Conservation (phyloP, 1,284 basidiomycete genomes). For the Schizophyllum amplum region DNA sequence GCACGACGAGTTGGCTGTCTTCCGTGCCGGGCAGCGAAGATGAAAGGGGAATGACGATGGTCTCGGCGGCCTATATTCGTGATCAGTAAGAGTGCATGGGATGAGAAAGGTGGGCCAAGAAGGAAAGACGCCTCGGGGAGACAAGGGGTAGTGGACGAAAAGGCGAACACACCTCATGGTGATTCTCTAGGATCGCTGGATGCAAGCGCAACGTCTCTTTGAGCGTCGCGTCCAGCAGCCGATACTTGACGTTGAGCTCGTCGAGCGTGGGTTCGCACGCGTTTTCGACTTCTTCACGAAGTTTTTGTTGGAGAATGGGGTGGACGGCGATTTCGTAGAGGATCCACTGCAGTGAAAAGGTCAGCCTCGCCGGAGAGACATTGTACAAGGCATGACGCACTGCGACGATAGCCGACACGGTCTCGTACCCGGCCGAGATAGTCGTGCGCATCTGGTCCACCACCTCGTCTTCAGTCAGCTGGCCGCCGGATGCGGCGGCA, state of each 20-base stretch:
- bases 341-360: conserved; percentile 34
- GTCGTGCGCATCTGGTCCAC: conserved; percentile 52
- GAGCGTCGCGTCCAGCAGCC: conserved; percentile 45
- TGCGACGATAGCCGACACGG: conserved; percentile 45
- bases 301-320: conserved; percentile 33
- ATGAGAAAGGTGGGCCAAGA: neutral
- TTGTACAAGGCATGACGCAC: conserved; percentile 23
- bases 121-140: neutral
- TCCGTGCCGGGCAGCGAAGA: conserved; percentile 36
- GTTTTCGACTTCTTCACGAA: conserved; percentile 40
- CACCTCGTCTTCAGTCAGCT: conserved; percentile 39
- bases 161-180: conserved; percentile 36
- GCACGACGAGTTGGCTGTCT: conserved; percentile 34
- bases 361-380: no score
- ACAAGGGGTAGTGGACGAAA: no score
- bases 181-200: conserved; percentile 51
- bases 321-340: conserved; percentile 48
- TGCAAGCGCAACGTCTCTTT: conserved; percentile 53
- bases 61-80: conserved; percentile 33
- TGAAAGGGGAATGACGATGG: conserved; percentile 39
- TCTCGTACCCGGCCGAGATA: conserved; percentile 58
- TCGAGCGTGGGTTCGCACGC: conserved; percentile 41
- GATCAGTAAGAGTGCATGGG: neutral
- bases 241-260: conserved; percentile 36
- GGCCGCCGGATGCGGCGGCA: conserved; percentile 24